Evolutionary conservation across 306 rosid species (phyloP), one percentile per base, ranked within the genome.

Genomic region (Cicer bijugum): DNA sequence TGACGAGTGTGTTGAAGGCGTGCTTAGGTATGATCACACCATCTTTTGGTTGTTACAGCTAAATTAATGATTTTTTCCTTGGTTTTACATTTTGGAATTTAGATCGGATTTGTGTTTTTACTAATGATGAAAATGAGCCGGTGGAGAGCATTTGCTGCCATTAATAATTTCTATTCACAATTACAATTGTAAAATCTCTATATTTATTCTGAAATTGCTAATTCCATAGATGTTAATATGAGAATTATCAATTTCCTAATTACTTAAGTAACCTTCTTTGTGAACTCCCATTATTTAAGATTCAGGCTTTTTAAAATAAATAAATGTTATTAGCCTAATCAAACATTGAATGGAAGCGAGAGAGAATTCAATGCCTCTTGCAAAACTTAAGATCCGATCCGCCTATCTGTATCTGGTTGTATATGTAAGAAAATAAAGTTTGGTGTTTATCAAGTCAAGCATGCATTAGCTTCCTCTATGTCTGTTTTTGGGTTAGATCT

Each of bases 1-100:
- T 75, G 99, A 94, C 75, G 99, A 94, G 82, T 94, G 99, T 81
- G 99, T 94, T 50, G 99, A 94, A 84, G 99, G 99, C 40, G 99
- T 94, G 3, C 96, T 91, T n/a, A 81, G 99, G 99, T 90, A 84
- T 84, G 84, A 11, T 17, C 19, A 12, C 74, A 14, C 35, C 58
- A 68, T 66, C 56, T 33, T 81, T 63, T 52, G 12, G 35, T 17
- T 52, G 9, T 38, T 16, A 57, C 40, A 37, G 69, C 47, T 48
- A 45, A 61, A 37, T 17, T 11, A 63, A 63, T 62, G 51, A 17
- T 56, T 51, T 64, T 8, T 57, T 65, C 50, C 4, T 9, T n/a
- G 57, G 76, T 23, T 57, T 42, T 53, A 23, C 57, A 23, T 65
- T 65, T 62, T 60, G 35, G 58, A 66, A 64, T 50, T 75, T 65